Percentiles rank a stretch among this genome's conserved stretches.
Conservation (phyloP, 352 stramenopile species). For the Phytophthora citrophthora region DNA sequence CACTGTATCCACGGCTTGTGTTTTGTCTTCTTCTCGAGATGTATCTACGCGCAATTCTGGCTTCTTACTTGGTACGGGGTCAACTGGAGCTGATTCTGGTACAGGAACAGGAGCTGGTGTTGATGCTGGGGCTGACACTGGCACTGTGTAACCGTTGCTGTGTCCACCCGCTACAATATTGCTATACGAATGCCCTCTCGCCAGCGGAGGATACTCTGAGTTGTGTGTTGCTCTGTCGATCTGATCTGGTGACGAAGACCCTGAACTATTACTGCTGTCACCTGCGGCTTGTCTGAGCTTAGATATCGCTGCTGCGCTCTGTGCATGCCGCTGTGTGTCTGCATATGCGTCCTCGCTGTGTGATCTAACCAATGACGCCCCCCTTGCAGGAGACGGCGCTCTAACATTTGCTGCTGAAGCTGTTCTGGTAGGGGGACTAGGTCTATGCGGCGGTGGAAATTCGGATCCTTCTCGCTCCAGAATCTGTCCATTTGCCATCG, state of each 20-base stretch:
- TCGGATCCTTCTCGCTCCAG: constrained; percentile 61
- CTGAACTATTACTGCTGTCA: constrained; percentile 33
- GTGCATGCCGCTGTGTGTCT: constrained; percentile 70
- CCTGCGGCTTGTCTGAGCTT: constrained; percentile 56
- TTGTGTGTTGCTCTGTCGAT: constrained; percentile 23
- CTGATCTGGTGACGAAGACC: constrained; percentile 29
- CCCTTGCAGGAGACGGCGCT: constrained; percentile 29
- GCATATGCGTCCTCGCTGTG: constrained; percentile 35
- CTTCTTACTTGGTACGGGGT: constrained; percentile 29
- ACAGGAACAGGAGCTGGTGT: not conserved
- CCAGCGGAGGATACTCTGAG: constrained; percentile 23
- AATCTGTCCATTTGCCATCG: constrained; percentile 41
- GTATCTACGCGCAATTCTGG: constrained; percentile 64
- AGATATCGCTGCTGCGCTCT: constrained; percentile 76
- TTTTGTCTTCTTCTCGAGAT: constrained; percentile 32
- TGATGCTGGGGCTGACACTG: not conserved
- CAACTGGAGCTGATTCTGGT: constrained; percentile 3
- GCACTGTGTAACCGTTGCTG: constrained; percentile 28
- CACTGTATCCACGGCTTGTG: constrained; percentile 34
- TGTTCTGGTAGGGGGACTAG: constrained; percentile 27
- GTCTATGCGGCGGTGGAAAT: constrained; percentile 58
- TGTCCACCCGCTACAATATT: constrained; percentile 53
- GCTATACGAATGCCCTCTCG: constrained; percentile 50
- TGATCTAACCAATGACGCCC: constrained; percentile 29
- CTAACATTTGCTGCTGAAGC: constrained; percentile 25